Conservation (phyloP, 352 stramenopile genomes). For the Phytophthora citrophthora region DNA sequence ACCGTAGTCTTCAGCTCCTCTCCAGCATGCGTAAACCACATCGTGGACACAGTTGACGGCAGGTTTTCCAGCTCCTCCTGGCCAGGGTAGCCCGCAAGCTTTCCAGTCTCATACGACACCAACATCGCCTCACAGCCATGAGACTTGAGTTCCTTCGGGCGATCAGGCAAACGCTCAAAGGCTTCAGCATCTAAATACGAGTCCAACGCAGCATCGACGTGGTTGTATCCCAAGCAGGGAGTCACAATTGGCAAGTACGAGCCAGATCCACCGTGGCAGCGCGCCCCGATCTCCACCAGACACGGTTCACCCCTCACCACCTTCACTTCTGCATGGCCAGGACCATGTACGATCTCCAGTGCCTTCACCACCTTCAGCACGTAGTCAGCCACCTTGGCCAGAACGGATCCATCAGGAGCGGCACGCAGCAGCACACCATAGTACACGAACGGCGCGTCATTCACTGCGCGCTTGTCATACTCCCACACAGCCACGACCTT, state of each 20-base stretch:
- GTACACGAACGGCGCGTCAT: slow-evolving; percentile 95
- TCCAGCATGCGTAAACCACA: slow-evolving; percentile 73
- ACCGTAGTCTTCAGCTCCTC: slow-evolving; percentile 74
- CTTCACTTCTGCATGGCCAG: slow-evolving; percentile 90
- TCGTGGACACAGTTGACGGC: slow-evolving; percentile 85
- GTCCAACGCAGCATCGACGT: slow-evolving; percentile 91
- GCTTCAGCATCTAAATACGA: slow-evolving; percentile 79
- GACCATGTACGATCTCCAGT: slow-evolving; percentile 83
- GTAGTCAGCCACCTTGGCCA: slow-evolving; percentile 66
- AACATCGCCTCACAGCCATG: slow-evolving; percentile 93
- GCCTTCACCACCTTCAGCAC: slow-evolving; percentile 81
- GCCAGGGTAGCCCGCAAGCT: slow-evolving; percentile 84
- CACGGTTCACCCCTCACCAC: slow-evolving; percentile 84
- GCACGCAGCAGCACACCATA: slow-evolving; percentile 85
- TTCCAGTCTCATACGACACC: slow-evolving; percentile 89
- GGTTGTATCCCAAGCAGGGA: slow-evolving; percentile 92
- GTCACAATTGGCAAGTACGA: slow-evolving; percentile 91
- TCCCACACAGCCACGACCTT: slow-evolving; percentile 97
- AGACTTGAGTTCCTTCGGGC: slow-evolving; percentile 71
- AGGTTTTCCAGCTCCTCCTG: slow-evolving; percentile 87
- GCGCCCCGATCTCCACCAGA: slow-evolving; percentile 95
- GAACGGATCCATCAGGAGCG: slow-evolving; percentile 44
- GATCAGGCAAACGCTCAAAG: slow-evolving; percentile 54
- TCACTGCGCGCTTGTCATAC: slow-evolving; percentile 96
- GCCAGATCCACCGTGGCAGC: slow-evolving; percentile 95